These are phyloP conservation scores for Penicillium sp. DNA, from an alignment of 2,329 filamentous ascomycete genomes.

Conservation along the genomic window DNA sequence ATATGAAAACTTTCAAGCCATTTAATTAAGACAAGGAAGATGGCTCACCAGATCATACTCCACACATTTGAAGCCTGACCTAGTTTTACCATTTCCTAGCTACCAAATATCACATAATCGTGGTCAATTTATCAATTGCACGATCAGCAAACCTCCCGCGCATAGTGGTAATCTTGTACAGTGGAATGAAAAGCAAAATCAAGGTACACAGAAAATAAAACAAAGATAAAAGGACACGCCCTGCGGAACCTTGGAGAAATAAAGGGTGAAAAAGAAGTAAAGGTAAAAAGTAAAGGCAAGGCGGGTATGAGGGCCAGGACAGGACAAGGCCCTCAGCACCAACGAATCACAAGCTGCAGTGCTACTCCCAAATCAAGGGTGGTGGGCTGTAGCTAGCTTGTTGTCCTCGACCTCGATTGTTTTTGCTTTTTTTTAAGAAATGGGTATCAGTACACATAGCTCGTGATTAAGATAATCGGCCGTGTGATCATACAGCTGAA, in stretches of 20 bases:
- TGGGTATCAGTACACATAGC: slow-evolving; percentile 28
- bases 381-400: background rate
- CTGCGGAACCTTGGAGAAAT: background rate
- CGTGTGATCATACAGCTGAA: slow-evolving; percentile 6
- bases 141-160: background rate
- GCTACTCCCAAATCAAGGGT: background rate
- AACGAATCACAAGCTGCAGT: background rate
- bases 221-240: background rate
- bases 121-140: background rate
- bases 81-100: background rate
- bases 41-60: background rate
- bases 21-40: background rate
- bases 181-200: background rate
- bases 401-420: background rate
- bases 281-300: background rate
- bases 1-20: background rate
- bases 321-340: background rate
- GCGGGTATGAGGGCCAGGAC: background rate
- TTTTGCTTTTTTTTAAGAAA: background rate
- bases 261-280: background rate
- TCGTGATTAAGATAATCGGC: slow-evolving; percentile 18
- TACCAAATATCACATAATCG: background rate
- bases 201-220: background rate
- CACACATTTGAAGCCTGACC: background rate
- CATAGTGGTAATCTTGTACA: slow-evolving; percentile 10